A percentile compares a stretch with the other conserved stretches of the same genome.
phyloP scores from a whole-genome alignment of 2,329 filamentous ascomycete species.

The Zasmidium cellare region DNA sequence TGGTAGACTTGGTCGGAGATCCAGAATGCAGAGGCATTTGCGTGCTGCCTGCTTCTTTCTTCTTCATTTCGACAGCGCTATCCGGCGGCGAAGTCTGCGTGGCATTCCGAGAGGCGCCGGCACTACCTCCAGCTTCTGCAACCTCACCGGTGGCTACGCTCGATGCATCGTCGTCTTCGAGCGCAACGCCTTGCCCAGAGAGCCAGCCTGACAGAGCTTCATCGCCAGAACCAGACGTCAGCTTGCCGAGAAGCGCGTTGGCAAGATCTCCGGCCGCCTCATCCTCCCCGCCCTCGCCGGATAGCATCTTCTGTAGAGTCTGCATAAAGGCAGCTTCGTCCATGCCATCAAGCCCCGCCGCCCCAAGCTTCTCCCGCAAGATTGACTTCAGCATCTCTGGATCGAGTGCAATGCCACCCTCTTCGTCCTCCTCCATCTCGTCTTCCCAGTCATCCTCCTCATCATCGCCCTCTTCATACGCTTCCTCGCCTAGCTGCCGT shows the following conservation, averaged over 20 bases:
- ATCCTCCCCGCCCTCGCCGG: constrained; percentile 40
- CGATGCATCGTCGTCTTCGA: constrained; percentile 29
- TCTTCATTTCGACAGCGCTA: constrained; percentile 14
- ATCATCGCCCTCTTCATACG: constrained; percentile 14
- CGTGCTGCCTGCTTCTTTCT: constrained; percentile 1
- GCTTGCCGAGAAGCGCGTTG: constrained; percentile 41
- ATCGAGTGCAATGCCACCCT: constrained; percentile 33
- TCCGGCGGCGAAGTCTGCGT: constrained; percentile 17
- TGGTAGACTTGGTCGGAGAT: constrained; percentile 14
- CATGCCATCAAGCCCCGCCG: constrained; percentile 37
- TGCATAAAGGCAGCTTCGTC: constrained; percentile 45
- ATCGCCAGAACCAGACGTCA: constrained; percentile 26
- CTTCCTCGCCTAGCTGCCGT: constrained; percentile 5
- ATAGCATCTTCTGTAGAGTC: constrained; percentile 47
- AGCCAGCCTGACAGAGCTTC: constrained; percentile 35
- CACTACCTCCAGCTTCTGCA: constrained; percentile 25
- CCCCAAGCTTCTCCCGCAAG: constrained; percentile 31
- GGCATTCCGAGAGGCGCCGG: constrained; percentile 3
- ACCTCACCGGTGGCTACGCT: constrained; percentile 34
- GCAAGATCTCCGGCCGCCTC: constrained; percentile 46
- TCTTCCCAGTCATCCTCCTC: constrained; percentile 22
- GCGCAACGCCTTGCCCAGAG: constrained; percentile 32
- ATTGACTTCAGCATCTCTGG: constrained; percentile 39
- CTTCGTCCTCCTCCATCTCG: constrained; percentile 19
- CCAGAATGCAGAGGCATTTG: constrained; percentile 17